Base-by-base conservation (phyloP, 176 grass and related monocot species). In the Paspalum notatum region DNA sequence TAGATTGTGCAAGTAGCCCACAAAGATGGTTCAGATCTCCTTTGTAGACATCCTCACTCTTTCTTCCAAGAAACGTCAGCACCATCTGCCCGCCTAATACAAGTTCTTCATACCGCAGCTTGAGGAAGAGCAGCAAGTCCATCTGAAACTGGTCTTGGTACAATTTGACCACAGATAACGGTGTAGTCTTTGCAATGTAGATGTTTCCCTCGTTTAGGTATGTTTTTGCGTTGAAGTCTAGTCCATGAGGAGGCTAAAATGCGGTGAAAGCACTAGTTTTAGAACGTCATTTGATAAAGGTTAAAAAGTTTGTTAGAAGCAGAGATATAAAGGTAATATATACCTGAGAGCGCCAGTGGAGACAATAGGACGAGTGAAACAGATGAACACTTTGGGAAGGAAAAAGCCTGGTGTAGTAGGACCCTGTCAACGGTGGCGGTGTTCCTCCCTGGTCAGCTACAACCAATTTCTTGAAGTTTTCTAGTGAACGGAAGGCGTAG, bases 401-500 rank as follows among this genome's bases (percentile, higher is more conserved):
- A 17, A 90, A 79, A 52, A 90, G 72, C 66, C 79, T 83, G 1
- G 66, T 62, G 13, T 90, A 86, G 49, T 75, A 90, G 38, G 89
- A 84, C 7, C 89, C 74, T n/a, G 89, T 68, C 18, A 69, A 52
- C 0, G 66, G 66, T 14, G 32, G 45, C 5, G 5, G 26, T 3
- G 1, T 4, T 43, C 2, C 9, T 53, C 16, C 70, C 9, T 55
- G 46, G 55, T 27, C 6, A 18, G 20, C 38, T 7, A 25, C 39
- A 38, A 12, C 53, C 7, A 21, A 44, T 4, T 26, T 44, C 5
- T 54, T 61, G 40, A 74, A 74, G 1, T 74, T 10, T 55, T 13
- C 54, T 13, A 58, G 38, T 9, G 69, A 72, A 18, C 5, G 61
- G 51, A 89, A 92, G 12, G 89, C 12, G 20, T 26, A n/a, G 45